phyloP scores from a whole-genome alignment of 495 filamentous ascomycete species.

The Darksidea phi region DNA sequence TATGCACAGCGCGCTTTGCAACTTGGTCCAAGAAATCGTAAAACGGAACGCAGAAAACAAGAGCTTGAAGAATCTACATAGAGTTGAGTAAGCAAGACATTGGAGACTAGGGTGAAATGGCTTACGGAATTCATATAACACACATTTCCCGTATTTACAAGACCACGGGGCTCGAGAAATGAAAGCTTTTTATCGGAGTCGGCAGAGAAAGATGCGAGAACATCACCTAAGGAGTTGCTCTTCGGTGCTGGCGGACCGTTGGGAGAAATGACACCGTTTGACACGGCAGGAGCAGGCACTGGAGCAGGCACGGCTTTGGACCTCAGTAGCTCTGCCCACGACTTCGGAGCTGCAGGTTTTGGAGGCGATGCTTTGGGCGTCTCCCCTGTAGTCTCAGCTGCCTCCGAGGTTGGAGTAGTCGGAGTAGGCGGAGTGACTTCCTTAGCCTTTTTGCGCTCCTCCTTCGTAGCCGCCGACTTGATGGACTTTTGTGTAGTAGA shows the following conservation, averaged over 20 bases:
- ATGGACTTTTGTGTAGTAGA: conserved; percentile 48
- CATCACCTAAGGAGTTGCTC: conserved; percentile 64
- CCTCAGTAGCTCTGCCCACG: conserved; percentile 75
- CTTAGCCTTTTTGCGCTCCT: conserved; percentile 40
- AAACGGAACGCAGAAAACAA: conserved; percentile 90
- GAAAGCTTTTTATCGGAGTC: conserved; percentile 63
- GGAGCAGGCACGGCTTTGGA: conserved; percentile 46
- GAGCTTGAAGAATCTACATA: conserved; percentile 79
- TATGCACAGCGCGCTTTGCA: conserved; percentile 76
- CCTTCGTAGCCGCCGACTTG: conserved; percentile 45
- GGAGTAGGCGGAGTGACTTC: too few species aligned
- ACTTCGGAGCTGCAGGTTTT: conserved; percentile 55
- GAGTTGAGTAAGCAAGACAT: conserved; percentile 19
- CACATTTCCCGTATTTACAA: conserved; percentile 98
- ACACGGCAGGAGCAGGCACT: conserved; percentile 30
- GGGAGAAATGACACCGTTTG: conserved; percentile 50
- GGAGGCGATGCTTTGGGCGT: conserved; percentile 45
- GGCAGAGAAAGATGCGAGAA: conserved; percentile 63
- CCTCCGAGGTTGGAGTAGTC: conserved; percentile 37
- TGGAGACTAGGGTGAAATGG: conserved; percentile 6
- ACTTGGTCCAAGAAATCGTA: conserved; percentile 90
- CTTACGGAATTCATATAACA: conserved; percentile 99
- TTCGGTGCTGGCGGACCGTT: conserved; percentile 48
- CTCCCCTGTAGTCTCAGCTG: conserved; percentile 39
- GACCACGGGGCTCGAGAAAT: conserved; percentile 89